These are phyloP conservation scores for Discostella stelligeroides DNA, from an alignment of 108 stramenopile species.

Conservation along the genomic window DNA sequence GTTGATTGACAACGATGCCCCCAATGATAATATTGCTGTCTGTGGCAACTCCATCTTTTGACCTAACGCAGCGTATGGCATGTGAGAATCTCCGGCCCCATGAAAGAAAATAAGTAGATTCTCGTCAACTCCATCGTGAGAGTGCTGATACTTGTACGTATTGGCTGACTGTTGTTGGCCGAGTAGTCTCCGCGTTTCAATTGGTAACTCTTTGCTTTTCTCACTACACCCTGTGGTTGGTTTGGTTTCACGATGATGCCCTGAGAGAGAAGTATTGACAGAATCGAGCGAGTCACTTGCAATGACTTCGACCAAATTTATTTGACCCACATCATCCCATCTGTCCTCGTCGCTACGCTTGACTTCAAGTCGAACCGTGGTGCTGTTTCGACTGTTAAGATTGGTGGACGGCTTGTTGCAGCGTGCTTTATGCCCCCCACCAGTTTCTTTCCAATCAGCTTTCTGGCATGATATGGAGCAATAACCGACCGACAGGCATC, in stretches of 20 bases:
- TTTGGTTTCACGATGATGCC: not conserved
- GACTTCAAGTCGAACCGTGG: constrained; percentile 15
- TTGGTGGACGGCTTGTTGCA: constrained; percentile 1
- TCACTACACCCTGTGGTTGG: not conserved
- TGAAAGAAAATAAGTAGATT: constrained; percentile 55
- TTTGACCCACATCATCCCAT: constrained; percentile 39
- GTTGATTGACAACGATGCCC: constrained; percentile 15
- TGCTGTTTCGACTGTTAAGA: not conserved
- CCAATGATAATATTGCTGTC: constrained; percentile 37
- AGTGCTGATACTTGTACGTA: constrained; percentile 30
- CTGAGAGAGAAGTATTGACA: not conserved
- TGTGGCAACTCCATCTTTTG: constrained; percentile 50
- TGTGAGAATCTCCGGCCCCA: constrained; percentile 53
- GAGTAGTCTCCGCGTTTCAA: not conserved
- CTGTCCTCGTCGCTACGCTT: constrained; percentile 8
- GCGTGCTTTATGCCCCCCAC: constrained; percentile 12
- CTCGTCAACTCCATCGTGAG: constrained; percentile 31
- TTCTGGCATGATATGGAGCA: constrained; percentile 25
- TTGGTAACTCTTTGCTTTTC: constrained; percentile 13
- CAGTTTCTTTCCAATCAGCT: constrained; percentile 13
- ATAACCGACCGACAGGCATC: constrained; percentile 31
- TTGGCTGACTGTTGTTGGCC: not conserved
- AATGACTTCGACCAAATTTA: constrained; percentile 15
- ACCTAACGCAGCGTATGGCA: constrained; percentile 42
- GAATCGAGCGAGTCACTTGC: constrained; percentile 7